Conservation (phyloP, 2,329 filamentous ascomycete species). For the Samsoniella hepiali region DNA sequence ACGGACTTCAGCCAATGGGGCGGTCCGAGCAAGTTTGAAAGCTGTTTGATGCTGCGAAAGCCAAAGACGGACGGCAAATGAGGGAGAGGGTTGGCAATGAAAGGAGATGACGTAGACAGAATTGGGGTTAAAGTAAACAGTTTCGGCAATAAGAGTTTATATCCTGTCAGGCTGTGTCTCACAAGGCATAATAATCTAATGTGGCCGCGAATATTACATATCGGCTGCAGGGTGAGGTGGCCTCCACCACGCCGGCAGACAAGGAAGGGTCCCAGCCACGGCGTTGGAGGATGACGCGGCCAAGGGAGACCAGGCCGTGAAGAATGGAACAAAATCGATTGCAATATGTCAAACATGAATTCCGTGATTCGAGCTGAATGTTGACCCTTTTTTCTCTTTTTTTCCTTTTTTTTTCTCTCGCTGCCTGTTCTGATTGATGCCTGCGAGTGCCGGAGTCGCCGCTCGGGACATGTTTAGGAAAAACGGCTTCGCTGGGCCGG, state of each 20-base stretch:
- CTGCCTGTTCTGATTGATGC: not conserved
- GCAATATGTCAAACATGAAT: not conserved
- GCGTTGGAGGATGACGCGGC: not conserved
- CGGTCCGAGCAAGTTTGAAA: slow-evolving; percentile 23
- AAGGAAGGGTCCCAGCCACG: not conserved
- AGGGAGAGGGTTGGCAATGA: not conserved
- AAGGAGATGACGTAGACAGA: not conserved
- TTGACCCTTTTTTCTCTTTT: too few species aligned
- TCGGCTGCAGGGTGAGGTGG: not conserved
- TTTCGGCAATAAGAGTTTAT: not conserved
- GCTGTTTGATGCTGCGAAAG: slow-evolving; percentile 15
- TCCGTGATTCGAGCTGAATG: too few species aligned
- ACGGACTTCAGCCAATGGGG: slow-evolving; percentile 31
- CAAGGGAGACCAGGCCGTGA: not conserved
- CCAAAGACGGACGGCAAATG: not conserved
- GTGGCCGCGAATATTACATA: not conserved
- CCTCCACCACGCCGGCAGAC: not conserved
- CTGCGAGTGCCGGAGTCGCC: not conserved
- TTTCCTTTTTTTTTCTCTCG: too few species aligned
- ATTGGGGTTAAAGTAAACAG: not conserved
- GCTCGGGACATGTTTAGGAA: not conserved
- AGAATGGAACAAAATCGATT: not conserved
- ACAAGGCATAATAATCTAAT: not conserved
- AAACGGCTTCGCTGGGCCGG: not conserved
- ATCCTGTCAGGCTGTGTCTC: not conserved